Conservation (phyloP, 2,329 filamentous ascomycete species). For the Fusarium sp. region DNA sequence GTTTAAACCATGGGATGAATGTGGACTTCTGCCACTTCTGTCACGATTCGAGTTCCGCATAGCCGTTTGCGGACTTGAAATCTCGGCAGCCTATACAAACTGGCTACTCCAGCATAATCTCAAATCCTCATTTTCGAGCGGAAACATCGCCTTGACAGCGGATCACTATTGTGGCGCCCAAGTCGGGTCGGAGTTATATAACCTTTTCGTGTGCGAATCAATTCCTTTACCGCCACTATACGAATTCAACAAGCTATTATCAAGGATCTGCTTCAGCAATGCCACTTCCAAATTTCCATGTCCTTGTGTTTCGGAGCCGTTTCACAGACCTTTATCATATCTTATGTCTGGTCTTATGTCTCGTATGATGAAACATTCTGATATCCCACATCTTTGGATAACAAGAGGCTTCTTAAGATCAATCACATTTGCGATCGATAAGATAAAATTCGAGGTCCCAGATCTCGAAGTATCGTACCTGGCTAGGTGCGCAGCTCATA, state of each 20-base stretch:
- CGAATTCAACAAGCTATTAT: background rate
- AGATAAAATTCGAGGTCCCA: background rate
- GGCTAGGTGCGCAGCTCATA: background rate
- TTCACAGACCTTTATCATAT: background rate
- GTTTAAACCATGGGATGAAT: background rate
- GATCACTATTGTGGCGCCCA: background rate
- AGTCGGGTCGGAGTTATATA: background rate
- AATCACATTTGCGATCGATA: background rate
- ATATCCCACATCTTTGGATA: too few species aligned
- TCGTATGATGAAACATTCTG: too few species aligned
- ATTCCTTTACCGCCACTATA: too few species aligned
- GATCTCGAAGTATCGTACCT: background rate
- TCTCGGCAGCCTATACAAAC: background rate
- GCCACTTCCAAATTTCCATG: background rate
- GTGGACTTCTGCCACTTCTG: background rate
- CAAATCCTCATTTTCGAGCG: too few species aligned
- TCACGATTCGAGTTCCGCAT: background rate
- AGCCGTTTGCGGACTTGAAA: background rate
- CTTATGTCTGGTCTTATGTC: background rate
- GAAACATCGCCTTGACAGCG: background rate
- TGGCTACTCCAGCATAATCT: background rate
- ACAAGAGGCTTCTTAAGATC: background rate
- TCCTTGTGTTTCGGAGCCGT: background rate
- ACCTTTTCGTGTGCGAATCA: fast-evolving
- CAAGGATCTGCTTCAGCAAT: background rate